Base-by-base conservation (phyloP, 2,329 filamentous ascomycete genomes). In the Penicillium sp. region DNA sequence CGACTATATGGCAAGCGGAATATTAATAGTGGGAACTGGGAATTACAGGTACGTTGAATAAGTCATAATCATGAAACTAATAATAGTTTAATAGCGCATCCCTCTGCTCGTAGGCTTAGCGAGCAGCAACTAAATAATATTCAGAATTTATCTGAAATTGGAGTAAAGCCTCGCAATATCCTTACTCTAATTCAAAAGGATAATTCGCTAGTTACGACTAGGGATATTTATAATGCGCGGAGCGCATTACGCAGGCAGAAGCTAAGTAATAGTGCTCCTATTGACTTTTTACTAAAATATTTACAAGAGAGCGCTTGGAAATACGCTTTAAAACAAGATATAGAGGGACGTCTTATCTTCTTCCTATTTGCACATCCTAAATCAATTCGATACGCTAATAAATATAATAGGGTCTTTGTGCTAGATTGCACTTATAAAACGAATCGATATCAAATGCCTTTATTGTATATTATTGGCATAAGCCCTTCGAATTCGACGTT, bases 391-490 rank as follows among this genome's bases (percentile, higher is more conserved):
- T 46, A 33, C 18, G 10, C 44, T 41, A 46, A 40, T 25, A n/a
- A n/a, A 31, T 46, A 46, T 46, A 41, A 46, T 40, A 46, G 35
- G 44, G 37, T 46, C 4, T 46, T 40, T n/a, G 2, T 46, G 4
- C n/a, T 46, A 28, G 20, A 47, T n/a, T 42, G 20, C 6, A 47
- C 38, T 9, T 47, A 42, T 42, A 47, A 47, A 10, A 47, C 29
- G 20, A 47, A 47, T n/a, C 38, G 44, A 12, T 47, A 42, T 47
- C n/a, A 18, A 9, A 47, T 47, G 29, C 44, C 44, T 31, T 18
- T 42, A 18, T 39, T 42, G 4, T 13, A 47, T 47, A 47, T 47
- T 42, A 42, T 42, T 23, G 29, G 44, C 20, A 5, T 47, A 18
- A 15, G 18, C 3, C 37, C 9, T 10, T 46, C 20, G 3, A 46